Evolutionary conservation across 331 rosid species (phyloP).

Genomic region (Phaseolus coccineus): DNA sequence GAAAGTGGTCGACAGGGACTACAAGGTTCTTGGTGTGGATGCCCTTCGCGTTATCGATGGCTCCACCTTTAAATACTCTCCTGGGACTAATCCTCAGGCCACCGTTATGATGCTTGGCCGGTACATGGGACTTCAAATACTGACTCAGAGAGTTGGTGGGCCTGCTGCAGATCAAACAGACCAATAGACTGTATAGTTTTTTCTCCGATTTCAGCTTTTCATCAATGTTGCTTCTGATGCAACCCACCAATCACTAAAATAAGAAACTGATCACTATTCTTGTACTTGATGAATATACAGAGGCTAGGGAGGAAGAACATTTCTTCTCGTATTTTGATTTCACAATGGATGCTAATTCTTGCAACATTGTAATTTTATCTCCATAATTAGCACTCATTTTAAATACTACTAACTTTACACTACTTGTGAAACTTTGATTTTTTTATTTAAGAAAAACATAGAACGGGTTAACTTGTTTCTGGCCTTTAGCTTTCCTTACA

Average conservation of each 20-base stretch:
- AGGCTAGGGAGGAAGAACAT: background rate
- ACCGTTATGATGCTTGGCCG: conserved; percentile 93
- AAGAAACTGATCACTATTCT: background rate
- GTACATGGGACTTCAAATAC: conserved; percentile 47
- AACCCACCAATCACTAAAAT: background rate
- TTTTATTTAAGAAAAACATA: too few species aligned
- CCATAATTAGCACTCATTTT: too few species aligned
- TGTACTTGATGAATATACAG: background rate
- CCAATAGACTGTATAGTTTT: conserved; percentile 18
- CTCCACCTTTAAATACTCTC: conserved; percentile 75
- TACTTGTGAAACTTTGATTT: too few species aligned
- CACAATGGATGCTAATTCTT: too few species aligned
- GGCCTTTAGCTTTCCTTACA: too few species aligned
- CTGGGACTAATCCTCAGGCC: conserved; percentile 91
- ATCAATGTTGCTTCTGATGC: background rate
- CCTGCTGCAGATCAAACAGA: background rate
- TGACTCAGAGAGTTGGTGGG: conserved; percentile 47
- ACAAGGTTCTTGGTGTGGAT: conserved; percentile 69
- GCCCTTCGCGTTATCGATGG: conserved; percentile 77
- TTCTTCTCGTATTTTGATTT: too few species aligned
- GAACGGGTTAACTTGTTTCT: too few species aligned
- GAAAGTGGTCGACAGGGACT: conserved; percentile 64
- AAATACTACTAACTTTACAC: too few species aligned
- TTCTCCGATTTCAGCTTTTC: background rate
- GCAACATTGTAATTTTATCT: too few species aligned